Conservation (phyloP, 2,329 filamentous ascomycete genomes). For the Fonsecaea multimorphosa region DNA sequence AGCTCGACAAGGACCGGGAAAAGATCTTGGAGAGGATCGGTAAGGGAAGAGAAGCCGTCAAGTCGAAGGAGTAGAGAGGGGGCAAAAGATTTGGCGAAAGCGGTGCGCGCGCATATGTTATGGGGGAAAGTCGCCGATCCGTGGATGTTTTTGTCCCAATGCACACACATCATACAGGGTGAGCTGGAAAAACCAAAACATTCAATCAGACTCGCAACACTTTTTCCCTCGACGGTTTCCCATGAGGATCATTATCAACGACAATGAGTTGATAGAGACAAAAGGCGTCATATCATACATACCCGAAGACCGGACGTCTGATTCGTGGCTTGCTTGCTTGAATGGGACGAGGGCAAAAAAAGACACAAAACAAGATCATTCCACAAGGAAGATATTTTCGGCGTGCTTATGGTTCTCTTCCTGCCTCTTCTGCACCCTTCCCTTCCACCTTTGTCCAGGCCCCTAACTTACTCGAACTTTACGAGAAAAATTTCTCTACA, state of each 20-base stretch:
- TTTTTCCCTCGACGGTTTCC: neutral
- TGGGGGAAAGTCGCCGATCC: neutral
- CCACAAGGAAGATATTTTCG: constrained; percentile 10
- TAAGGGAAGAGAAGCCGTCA: constrained; percentile 54
- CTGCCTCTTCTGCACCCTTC: too few relatives aligned
- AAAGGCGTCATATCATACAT: constrained; percentile 30
- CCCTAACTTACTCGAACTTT: too few relatives aligned
- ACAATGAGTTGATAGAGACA: constrained; percentile 23
- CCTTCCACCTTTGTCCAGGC: too few relatives aligned
- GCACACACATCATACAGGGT: neutral
- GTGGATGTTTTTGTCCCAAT: constrained; percentile 3
- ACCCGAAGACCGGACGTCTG: constrained; percentile 28
- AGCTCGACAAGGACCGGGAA: constrained; percentile 70
- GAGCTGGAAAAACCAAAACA: neutral
- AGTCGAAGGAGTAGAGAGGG: constrained; percentile 35
- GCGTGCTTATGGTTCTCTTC: too few relatives aligned
- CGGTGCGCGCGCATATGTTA: neutral
- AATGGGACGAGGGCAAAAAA: constrained; percentile 21
- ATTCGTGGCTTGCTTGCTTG: constrained; percentile 1
- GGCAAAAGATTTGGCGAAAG: neutral
- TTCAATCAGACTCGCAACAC: constrained; percentile 5
- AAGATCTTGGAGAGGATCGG: constrained; percentile 55
- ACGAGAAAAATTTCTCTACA: too few relatives aligned
- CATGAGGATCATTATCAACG: constrained; percentile 8
- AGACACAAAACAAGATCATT: neutral